Conservation (phyloP, 2,329 filamentous ascomycete species). For the Setomelanomma holmii region DNA sequence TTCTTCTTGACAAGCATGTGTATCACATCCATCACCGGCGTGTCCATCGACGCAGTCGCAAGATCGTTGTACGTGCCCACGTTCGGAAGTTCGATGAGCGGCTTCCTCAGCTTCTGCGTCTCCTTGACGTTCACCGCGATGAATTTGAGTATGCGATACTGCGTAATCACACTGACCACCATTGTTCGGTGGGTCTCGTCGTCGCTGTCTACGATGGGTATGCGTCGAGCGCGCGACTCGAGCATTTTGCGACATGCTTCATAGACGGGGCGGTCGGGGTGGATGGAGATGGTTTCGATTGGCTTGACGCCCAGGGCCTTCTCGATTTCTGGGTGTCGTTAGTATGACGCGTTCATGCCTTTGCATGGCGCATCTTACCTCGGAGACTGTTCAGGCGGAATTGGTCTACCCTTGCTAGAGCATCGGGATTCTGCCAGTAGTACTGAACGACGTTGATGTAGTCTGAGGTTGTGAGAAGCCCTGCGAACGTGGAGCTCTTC, state of each 20-base stretch:
- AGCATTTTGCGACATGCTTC: slow-evolving; percentile 96
- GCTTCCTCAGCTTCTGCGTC: slow-evolving; percentile 87
- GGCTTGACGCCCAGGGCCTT: slow-evolving; percentile 89
- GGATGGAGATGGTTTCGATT: slow-evolving; percentile 94
- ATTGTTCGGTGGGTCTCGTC: slow-evolving; percentile 92
- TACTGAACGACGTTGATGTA: slow-evolving; percentile 99
- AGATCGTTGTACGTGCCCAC: slow-evolving; percentile 85
- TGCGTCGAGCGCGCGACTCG: slow-evolving; percentile 87
- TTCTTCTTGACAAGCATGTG: slow-evolving; percentile 90
- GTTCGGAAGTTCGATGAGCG: slow-evolving; percentile 75
- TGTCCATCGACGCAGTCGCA: slow-evolving; percentile 85
- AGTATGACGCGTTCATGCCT: slow-evolving; percentile 9
- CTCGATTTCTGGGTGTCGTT: slow-evolving; percentile 77
- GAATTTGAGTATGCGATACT: slow-evolving; percentile 98
- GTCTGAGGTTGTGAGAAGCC: slow-evolving; percentile 92
- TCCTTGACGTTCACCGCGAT: slow-evolving; percentile 94
- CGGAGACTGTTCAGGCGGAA: slow-evolving; percentile 90
- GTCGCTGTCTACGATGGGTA: slow-evolving; percentile 91
- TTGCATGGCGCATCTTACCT: slow-evolving; percentile 62
- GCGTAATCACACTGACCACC: slow-evolving; percentile 95
- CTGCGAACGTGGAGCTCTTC: slow-evolving; percentile 88
- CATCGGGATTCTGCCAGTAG: slow-evolving; percentile 95
- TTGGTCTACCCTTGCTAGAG: slow-evolving; percentile 87
- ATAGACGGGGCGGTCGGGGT: slow-evolving; percentile 89
- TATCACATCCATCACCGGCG: slow-evolving; percentile 91